phyloP scores from a whole-genome alignment of 257 asterid genomes.

The Salvia hispanica region DNA sequence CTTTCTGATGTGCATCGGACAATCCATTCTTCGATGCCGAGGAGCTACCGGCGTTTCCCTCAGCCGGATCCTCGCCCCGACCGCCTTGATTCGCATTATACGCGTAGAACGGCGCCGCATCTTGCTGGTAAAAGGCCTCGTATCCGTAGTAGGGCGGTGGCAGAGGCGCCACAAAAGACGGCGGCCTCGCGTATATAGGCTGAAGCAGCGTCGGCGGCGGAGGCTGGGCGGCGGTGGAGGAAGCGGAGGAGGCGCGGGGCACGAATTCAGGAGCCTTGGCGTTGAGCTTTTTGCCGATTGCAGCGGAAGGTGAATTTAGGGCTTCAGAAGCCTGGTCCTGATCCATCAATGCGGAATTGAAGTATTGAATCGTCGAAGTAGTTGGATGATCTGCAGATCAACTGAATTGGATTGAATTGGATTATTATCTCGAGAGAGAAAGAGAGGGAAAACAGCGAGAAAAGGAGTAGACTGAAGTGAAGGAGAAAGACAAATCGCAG shows the following conservation, averaged over 20 bases:
- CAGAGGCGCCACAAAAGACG: constrained; percentile 38
- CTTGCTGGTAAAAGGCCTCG: constrained; percentile 42
- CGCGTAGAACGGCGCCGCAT: constrained; percentile 40
- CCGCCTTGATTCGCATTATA: constrained; percentile 37
- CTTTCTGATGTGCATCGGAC: constrained; percentile 59
- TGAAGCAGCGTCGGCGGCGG: constrained; percentile 37
- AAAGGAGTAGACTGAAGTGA: constrained; percentile 5
- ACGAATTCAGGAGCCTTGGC: constrained; percentile 85
- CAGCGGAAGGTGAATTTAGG: constrained; percentile 34
- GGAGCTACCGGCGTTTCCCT: constrained; percentile 31
- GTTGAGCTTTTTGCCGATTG: constrained; percentile 54
- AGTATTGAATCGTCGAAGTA: constrained; percentile 8
- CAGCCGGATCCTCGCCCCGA: constrained; percentile 43
- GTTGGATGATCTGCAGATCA: constrained; percentile 24
- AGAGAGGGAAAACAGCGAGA: constrained; percentile 4
- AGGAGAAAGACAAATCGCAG: constrained; percentile 1
- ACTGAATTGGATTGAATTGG: constrained; percentile 3
- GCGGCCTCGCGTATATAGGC: constrained; percentile 38
- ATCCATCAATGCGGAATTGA: constrained; percentile 36
- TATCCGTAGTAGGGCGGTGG: constrained; percentile 48
- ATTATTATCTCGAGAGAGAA: not conserved
- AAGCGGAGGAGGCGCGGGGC: constrained; percentile 47
- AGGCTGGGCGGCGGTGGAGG: constrained; percentile 39
- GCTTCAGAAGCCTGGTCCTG: constrained; percentile 45
- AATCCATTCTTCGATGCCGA: constrained; percentile 42